Evolutionary conservation across 192 early-diverging fungal genomes (phyloP).

Genomic region (Backusella circina): DNA sequence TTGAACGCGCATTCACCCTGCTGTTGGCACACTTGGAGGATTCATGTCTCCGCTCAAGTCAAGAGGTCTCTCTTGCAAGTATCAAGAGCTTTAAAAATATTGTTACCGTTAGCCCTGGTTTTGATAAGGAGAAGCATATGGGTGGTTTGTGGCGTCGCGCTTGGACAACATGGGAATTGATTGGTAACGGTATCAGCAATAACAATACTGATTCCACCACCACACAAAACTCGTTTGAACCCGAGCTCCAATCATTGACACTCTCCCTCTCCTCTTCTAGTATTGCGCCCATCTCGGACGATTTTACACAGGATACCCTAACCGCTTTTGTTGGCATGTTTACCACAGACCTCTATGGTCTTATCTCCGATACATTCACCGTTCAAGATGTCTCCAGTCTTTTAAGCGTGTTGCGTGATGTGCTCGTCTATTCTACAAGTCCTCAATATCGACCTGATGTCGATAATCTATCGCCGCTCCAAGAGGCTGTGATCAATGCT

Average conservation of each 20-base stretch:
- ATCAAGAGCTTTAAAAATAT: constrained; percentile 67
- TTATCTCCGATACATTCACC: constrained; percentile 48
- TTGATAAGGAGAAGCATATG: constrained; percentile 17
- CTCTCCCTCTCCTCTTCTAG: constrained; percentile 18
- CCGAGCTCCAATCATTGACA: constrained; percentile 26
- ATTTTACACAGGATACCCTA: constrained; percentile 73
- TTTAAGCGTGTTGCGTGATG: constrained; percentile 42
- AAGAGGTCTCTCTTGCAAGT: constrained; percentile 75
- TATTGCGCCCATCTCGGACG: constrained; percentile 25
- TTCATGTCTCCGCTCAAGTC: constrained; percentile 59
- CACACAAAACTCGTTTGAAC: not conserved
- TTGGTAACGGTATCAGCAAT: constrained; percentile 60
- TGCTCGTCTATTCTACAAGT: constrained; percentile 63
- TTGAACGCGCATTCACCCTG: constrained; percentile 64
- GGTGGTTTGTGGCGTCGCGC: constrained; percentile 55
- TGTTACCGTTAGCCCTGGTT: constrained; percentile 44
- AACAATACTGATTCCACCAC: not conserved
- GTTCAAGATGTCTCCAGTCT: constrained; percentile 52
- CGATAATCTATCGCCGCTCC: constrained; percentile 62
- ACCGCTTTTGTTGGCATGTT: constrained; percentile 61
- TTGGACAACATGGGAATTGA: constrained; percentile 71
- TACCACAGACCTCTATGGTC: constrained; percentile 50
- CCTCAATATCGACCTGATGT: constrained; percentile 55
- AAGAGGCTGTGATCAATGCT: constrained; percentile 62
- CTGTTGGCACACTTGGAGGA: constrained; percentile 73